Percentiles rank a stretch among this genome's conserved stretches.
Evolutionary conservation across 2,329 filamentous ascomycete species (phyloP).

Genomic region (Trichoderma simmonsii): DNA sequence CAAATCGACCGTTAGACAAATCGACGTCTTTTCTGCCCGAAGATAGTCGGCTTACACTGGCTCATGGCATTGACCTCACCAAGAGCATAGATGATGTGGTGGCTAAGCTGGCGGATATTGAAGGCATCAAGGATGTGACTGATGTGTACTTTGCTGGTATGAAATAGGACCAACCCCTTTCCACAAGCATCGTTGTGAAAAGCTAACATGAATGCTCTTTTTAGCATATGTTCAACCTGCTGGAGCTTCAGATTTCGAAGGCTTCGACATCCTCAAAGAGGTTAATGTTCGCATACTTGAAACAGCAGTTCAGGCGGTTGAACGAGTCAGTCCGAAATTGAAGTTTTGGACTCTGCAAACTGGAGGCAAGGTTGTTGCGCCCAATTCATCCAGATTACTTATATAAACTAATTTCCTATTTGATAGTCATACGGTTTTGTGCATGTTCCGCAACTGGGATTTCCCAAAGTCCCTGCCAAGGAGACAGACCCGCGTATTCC

Average conservation of each 20-base stretch:
- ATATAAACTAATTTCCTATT: not conserved
- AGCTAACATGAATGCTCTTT: not conserved
- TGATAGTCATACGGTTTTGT: slow-evolving; percentile 1
- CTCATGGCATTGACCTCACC: slow-evolving; percentile 4
- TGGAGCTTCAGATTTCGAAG: slow-evolving; percentile 9
- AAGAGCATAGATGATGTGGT: slow-evolving; percentile 4
- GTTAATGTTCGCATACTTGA: slow-evolving; percentile 5
- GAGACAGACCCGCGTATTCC: slow-evolving; percentile 13
- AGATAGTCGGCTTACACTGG: not conserved
- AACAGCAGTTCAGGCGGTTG: slow-evolving; percentile 7
- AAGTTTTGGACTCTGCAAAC: slow-evolving; percentile 14
- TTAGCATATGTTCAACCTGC: slow-evolving; percentile 13
- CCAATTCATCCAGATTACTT: not conserved
- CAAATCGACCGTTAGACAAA: slow-evolving; percentile 4
- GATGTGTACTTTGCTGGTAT: slow-evolving; percentile 17
- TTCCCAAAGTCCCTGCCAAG: slow-evolving; percentile 11
- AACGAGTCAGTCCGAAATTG: not conserved
- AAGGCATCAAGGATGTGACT: slow-evolving; percentile 8
- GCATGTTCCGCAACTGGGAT: slow-evolving; percentile 9
- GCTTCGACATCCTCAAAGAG: slow-evolving; percentile 10
- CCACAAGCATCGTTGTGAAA: not conserved
- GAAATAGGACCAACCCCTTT: no score
- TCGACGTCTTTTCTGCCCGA: not conserved
- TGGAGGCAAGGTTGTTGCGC: slow-evolving; percentile 5
- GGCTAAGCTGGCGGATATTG: not conserved